phyloP scores from a whole-genome alignment of 177 flowering plant genomes.

The Vitis hybrid region DNA sequence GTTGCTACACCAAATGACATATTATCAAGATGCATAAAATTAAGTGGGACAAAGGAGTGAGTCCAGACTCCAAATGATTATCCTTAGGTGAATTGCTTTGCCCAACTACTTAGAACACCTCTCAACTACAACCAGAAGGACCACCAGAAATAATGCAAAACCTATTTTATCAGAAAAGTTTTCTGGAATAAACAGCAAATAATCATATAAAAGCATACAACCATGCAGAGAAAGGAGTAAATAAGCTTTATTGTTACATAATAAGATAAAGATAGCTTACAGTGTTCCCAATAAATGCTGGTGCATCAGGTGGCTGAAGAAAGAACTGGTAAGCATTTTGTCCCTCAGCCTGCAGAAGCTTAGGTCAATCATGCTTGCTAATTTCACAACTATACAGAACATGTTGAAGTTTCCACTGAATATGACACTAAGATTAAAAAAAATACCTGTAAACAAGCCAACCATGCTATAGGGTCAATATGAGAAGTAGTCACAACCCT shows the following conservation, averaged over 20 bases:
- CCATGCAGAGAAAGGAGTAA: not conserved
- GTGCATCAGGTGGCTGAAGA: constrained; percentile 86
- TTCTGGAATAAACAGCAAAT: not conserved
- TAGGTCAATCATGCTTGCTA: not conserved
- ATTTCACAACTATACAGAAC: not conserved
- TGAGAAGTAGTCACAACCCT: constrained; percentile 53
- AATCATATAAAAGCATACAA: not conserved
- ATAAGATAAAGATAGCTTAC: constrained; percentile 32
- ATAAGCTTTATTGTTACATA: not conserved
- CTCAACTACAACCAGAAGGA: too few species aligned
- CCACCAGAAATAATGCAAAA: too few species aligned
- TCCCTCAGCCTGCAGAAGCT: constrained; percentile 63
- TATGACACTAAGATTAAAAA: constrained; percentile 3
- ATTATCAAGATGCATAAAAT: too few species aligned
- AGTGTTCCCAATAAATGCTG: constrained; percentile 94
- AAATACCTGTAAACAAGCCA: constrained; percentile 77
- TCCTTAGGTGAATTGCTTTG: too few species aligned
- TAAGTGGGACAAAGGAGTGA: too few species aligned
- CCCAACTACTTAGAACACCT: too few species aligned
- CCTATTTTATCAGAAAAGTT: too few species aligned
- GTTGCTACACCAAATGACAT: too few species aligned
- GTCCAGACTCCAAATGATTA: too few species aligned
- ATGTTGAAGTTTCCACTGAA: not conserved
- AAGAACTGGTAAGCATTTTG: constrained; percentile 83
- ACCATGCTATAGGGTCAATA: constrained; percentile 76